Conservation (phyloP, 192 early-diverging fungal genomes). For the Podochytrium sp. region DNA sequence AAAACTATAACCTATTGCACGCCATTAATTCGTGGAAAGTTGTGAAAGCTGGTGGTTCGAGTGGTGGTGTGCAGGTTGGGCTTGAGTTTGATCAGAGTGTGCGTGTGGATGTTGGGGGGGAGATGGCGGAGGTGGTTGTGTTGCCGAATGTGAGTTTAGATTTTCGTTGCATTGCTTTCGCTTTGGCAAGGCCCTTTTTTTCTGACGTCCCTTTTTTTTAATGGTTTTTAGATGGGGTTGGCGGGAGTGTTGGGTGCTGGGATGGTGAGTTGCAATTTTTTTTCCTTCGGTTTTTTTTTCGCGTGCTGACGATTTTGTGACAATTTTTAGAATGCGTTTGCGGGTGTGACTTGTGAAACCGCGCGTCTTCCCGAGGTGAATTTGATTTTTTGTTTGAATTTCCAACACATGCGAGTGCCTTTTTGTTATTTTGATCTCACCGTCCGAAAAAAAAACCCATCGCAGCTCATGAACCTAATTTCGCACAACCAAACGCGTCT, state of each 20-base stretch:
- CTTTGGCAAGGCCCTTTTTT: background rate
- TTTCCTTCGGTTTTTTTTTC: too few species aligned
- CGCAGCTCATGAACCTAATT: constrained; percentile 3
- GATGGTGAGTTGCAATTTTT: background rate
- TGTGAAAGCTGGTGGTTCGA: background rate
- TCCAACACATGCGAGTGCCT: background rate
- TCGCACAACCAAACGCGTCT: constrained; percentile 3
- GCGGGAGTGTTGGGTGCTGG: background rate
- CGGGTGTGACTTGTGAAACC: background rate
- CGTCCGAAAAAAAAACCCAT: background rate
- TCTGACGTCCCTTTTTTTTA: background rate
- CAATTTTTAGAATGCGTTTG: background rate
- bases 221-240: background rate
- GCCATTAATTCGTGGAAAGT: constrained; percentile 1
- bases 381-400: background rate
- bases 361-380: background rate
- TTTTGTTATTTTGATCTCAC: constrained; percentile 1
- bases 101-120: background rate
- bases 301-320: background rate
- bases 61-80: background rate
- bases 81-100: background rate
- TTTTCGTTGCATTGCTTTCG: background rate
- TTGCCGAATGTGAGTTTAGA: background rate
- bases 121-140: background rate
- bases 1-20: background rate